Evolutionary conservation across 2,329 filamentous ascomycete species (phyloP), one percentile per base, ranked within the genome.

Genomic region (Pseudocercospora vitis): DNA sequence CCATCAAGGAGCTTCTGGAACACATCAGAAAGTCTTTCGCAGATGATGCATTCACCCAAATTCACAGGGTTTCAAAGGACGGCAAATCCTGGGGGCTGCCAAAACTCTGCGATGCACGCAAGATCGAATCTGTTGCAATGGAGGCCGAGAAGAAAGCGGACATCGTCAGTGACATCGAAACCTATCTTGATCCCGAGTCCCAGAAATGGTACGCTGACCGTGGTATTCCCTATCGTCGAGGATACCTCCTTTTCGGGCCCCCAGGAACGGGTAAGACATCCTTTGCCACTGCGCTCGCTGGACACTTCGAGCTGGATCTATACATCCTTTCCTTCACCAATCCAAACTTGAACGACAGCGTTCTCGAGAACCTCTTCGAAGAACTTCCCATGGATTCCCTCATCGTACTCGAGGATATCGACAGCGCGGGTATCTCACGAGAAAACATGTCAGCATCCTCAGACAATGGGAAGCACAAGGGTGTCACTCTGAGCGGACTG

Each of bases 351-450:
- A 96, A 96, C 70, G 94, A 94, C 7, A 83, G 91, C 66, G 96
- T 96, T 90, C 91, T 99, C 18, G 85, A 91, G 66, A 91, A 96
- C 75, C 81, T 97, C 3, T 97, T 99, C 71, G 92, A 96, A 76
- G 96, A 96, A 90, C 92, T 94, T 8, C 85, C 92, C 65, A 95
- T 90, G 49, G 96, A 96, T 81, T 97, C 92, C 74, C 96, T 97
- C 69, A 96, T 97, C 75, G 96, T 97, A 83, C 92, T 95, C 67
- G 92, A 97, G 71, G 92, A 97, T 77, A 91, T 96, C 57, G 92
- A 96, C 72, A 91, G 91, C 47, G 88, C 96, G 52, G 91, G 92
- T 68, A 91, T 92, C 64, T 90, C 90, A 29, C 88, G 92, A 73
- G 96, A 96, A 69, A 91, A 96, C 91, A 45, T 33, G 6, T 37